These are phyloP conservation scores for Passiflora organensis DNA, from an alignment of 345 rosid species.

Conservation along the genomic window DNA sequence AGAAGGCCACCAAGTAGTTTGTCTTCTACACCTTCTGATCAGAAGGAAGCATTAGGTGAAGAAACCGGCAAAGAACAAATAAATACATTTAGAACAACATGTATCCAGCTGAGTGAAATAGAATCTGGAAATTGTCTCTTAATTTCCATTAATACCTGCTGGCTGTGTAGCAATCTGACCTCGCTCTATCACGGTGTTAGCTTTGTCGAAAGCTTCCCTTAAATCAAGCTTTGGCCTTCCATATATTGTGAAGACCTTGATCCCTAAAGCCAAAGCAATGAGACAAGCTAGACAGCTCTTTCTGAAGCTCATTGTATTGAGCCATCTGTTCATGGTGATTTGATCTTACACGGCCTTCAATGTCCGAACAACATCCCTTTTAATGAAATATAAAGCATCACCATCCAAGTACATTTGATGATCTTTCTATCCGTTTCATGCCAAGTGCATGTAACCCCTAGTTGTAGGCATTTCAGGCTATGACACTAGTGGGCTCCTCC, in stretches of 20 bases:
- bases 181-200: background rate
- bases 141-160: background rate
- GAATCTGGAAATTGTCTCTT: no score
- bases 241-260: background rate
- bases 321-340: background rate
- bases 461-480: no score
- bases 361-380: no score
- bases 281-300: background rate
- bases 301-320: background rate
- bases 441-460: no score
- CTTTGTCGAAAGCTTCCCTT: background rate
- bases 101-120: no score
- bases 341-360: no score
- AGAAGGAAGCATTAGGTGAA: background rate
- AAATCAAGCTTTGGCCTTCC: background rate
- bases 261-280: background rate
- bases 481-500: no score
- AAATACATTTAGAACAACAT: no score
- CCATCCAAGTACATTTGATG: no score
- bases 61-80: background rate
- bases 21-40: background rate
- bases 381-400: no score
- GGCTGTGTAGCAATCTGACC: background rate
- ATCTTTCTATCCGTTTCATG: no score
- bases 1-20: constrained; percentile 10